Evolutionary conservation across 805 yeast genomes (phyloP).

Genomic region (Wickerhamomyces kurtzmanii): DNA sequence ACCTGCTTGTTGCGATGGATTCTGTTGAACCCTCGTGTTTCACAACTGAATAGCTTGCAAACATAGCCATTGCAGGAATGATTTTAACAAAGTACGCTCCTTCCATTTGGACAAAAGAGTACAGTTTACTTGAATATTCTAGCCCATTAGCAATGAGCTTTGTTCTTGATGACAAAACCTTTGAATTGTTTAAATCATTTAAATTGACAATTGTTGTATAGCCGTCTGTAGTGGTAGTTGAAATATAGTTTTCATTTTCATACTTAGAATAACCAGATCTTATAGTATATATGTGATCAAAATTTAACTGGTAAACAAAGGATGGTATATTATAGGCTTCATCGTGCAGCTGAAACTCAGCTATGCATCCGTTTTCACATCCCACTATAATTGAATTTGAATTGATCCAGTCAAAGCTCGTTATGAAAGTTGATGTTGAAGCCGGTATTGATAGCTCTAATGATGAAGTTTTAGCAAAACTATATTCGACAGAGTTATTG

Average conservation of each 20-base stretch:
- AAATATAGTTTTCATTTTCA: conserved; percentile 21
- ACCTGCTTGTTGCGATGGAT: conserved; percentile 26
- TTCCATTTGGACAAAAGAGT: conserved; percentile 29
- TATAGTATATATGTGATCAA: conserved; percentile 25
- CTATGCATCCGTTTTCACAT: conserved; percentile 45
- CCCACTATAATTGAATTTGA: conserved; percentile 42
- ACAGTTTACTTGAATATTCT: conserved; percentile 21
- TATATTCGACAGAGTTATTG: no score
- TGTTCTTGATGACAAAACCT: conserved; percentile 18
- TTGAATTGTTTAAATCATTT: conserved; percentile 19
- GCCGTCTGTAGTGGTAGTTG: conserved; percentile 33
- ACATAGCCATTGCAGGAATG: conserved; percentile 25
- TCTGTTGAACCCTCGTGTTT: conserved; percentile 30
- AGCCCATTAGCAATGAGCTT: conserved; percentile 20
- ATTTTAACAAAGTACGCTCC: conserved; percentile 27
- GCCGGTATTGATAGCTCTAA: no score
- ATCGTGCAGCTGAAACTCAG: conserved; percentile 37
- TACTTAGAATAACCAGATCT: conserved; percentile 23
- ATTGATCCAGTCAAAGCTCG: conserved; percentile 38
- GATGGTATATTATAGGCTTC: conserved; percentile 21
- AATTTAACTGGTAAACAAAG: conserved; percentile 25
- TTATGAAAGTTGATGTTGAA: no score
- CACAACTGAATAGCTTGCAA: conserved; percentile 21
- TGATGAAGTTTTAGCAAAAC: no score
- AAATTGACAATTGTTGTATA: conserved; percentile 24